Conservation (phyloP, 305 asterid genomes). For the Salvia sclarea region DNA sequence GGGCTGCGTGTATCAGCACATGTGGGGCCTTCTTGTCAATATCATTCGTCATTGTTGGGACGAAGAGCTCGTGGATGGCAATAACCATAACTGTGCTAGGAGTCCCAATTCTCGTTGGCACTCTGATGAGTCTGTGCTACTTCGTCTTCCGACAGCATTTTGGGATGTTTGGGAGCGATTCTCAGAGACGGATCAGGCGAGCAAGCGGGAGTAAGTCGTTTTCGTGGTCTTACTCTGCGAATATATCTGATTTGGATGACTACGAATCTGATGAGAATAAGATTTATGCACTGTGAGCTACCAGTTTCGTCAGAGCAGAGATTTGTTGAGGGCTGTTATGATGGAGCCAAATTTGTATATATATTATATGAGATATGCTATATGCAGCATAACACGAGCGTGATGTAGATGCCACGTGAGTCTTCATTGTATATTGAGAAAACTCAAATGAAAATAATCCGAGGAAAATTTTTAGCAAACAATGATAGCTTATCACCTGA, state of each 20-base stretch:
- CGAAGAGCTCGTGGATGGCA: conserved; percentile 80
- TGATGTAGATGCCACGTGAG: neutral
- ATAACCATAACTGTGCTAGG: conserved; percentile 74
- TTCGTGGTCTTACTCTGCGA: conserved; percentile 84
- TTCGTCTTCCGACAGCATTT: conserved; percentile 90
- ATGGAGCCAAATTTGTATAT: neutral
- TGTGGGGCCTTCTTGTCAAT: conserved; percentile 90
- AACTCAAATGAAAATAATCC: neutral
- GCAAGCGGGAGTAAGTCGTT: conserved; percentile 91
- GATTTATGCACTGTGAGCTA: conserved; percentile 75
- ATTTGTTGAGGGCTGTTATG: neutral
- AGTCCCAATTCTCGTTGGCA: conserved; percentile 79
- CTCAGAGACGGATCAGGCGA: conserved; percentile 83
- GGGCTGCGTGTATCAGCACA: conserved; percentile 94
- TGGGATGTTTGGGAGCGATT: conserved; percentile 69
- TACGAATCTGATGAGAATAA: conserved; percentile 88
- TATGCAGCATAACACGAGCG: neutral
- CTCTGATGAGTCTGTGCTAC: conserved; percentile 78
- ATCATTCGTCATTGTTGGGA: conserved; percentile 85
- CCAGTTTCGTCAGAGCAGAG: neutral
- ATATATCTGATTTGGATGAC: conserved; percentile 77
- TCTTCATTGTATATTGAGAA: neutral
- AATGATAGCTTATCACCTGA: neutral
- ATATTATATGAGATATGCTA: too few relatives aligned
- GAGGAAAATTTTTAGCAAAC: neutral